phyloP scores from a whole-genome alignment of 2,329 filamentous ascomycete species.

The Sclerotinia sclerotiorum region DNA sequence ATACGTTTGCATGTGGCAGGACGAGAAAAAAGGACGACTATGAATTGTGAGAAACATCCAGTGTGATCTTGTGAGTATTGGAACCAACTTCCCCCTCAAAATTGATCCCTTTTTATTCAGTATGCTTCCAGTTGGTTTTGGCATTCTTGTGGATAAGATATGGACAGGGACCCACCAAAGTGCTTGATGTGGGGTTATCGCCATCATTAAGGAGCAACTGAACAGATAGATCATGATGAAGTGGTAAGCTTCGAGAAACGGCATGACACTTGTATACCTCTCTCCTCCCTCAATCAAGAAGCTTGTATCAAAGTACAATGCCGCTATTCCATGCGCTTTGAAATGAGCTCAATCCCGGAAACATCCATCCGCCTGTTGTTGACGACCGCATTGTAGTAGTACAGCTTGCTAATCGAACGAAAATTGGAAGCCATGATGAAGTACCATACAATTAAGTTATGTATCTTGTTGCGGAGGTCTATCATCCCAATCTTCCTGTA shows the following conservation, averaged over 20 bases:
- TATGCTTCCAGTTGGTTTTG: not conserved
- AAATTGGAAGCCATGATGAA: not conserved
- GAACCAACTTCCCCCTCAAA: not conserved
- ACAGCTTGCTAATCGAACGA: not conserved
- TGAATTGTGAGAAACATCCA: not conserved
- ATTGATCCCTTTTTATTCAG: not conserved
- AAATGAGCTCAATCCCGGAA: not conserved
- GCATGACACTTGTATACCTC: not conserved
- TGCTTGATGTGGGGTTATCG: slow-evolving; percentile 7
- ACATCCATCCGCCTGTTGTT: not conserved
- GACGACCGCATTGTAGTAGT: not conserved
- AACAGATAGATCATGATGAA: slow-evolving; percentile 7
- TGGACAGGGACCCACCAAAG: not conserved
- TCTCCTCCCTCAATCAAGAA: not conserved
- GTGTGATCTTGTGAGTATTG: not conserved
- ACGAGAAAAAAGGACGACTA: not conserved
- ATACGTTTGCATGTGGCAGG: not conserved
- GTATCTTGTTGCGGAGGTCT: not conserved
- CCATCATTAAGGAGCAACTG: slow-evolving; percentile 9
- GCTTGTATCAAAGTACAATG: not conserved
- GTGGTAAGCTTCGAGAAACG: not conserved
- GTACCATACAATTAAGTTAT: not conserved
- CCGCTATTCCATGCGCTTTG: not conserved
- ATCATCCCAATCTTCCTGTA: not conserved
- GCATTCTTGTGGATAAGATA: not conserved